Conservation (phyloP, 2,329 filamentous ascomycete genomes). For the Macrophomina phaseolina region DNA sequence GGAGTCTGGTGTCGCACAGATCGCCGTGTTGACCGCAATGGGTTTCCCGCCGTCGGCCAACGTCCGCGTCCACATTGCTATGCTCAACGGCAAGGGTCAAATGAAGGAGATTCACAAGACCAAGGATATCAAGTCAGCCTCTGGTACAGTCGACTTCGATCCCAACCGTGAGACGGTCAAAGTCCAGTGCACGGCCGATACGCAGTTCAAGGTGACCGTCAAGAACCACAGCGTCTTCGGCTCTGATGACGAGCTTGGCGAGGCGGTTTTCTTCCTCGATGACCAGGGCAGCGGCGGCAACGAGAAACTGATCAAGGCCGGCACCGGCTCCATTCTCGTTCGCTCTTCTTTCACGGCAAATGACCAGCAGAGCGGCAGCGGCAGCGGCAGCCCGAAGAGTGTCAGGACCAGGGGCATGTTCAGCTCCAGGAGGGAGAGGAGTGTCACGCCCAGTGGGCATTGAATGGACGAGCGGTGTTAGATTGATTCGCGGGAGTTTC, state of each 20-base stretch:
- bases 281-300: slow-evolving; percentile 71
- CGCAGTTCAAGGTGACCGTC: slow-evolving; percentile 84
- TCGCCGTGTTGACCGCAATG: slow-evolving; percentile 78
- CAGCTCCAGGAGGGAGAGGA: slow-evolving; percentile 27
- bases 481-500: background rate
- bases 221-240: slow-evolving; percentile 86
- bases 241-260: slow-evolving; percentile 81
- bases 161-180: slow-evolving; percentile 73
- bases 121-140: slow-evolving; percentile 79
- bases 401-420: slow-evolving; percentile 30
- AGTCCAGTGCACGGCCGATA: slow-evolving; percentile 76
- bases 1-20: slow-evolving; percentile 75
- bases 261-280: slow-evolving; percentile 89
- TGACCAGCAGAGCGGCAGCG: slow-evolving; percentile 46
- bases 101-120: slow-evolving; percentile 86
- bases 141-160: slow-evolving; percentile 67
- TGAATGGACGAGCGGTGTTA: slow-evolving; percentile 6
- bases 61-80: slow-evolving; percentile 71
- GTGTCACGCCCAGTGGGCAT: slow-evolving; percentile 28
- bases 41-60: slow-evolving; percentile 79
- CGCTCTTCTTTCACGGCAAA: slow-evolving; percentile 72
- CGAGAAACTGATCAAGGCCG: slow-evolving; percentile 77
- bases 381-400: slow-evolving; percentile 32
- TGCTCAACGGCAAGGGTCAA: slow-evolving; percentile 56
- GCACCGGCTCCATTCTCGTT: slow-evolving; percentile 72